phyloP scores from a whole-genome alignment of 805 yeast genomes.

The Jamesozyma spencerorum region DNA sequence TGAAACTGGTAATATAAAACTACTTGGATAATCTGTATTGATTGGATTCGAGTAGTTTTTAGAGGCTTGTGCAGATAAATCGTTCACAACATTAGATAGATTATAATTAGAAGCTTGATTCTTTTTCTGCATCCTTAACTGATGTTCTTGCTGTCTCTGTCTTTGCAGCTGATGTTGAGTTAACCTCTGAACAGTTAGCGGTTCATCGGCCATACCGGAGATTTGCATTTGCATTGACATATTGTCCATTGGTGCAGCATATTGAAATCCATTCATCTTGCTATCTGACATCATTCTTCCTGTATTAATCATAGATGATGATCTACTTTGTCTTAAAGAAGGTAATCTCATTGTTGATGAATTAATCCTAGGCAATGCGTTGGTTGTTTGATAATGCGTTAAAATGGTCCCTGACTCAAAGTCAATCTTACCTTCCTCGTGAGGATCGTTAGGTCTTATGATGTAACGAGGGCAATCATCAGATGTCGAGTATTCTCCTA shows the following conservation, averaged over 20 bases:
- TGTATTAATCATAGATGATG: slow-evolving; percentile 1
- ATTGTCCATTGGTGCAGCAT: neutral
- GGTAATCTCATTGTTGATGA: slow-evolving; percentile 14
- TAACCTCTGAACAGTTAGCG: slow-evolving; percentile 18
- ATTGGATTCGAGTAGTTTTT: slow-evolving; percentile 18
- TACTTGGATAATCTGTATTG: slow-evolving; percentile 22
- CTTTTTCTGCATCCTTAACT: slow-evolving; percentile 14
- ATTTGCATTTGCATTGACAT: neutral
- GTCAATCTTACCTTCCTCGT: slow-evolving; percentile 29
- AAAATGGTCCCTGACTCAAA: slow-evolving; percentile 26
- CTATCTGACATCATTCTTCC: slow-evolving; percentile 1
- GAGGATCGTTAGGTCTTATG: slow-evolving; percentile 36
- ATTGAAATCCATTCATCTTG: too few species aligned
- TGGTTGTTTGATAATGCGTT: slow-evolving; percentile 14
- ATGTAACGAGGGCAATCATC: slow-evolving; percentile 37
- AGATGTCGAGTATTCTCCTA: slow-evolving; percentile 61
- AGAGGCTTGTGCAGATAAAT: slow-evolving; percentile 22
- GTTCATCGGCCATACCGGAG: neutral
- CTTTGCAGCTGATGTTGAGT: slow-evolving; percentile 20
- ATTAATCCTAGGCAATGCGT: slow-evolving; percentile 17
- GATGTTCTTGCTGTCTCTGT: slow-evolving; percentile 18
- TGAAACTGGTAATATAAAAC: slow-evolving; percentile 26
- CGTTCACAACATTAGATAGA: slow-evolving; percentile 19
- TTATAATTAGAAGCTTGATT: slow-evolving; percentile 18
- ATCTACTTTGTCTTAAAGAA: slow-evolving; percentile 10